Conservation (phyloP, 1,284 basidiomycete genomes). For the Tilletiopsis washingtonensis region DNA sequence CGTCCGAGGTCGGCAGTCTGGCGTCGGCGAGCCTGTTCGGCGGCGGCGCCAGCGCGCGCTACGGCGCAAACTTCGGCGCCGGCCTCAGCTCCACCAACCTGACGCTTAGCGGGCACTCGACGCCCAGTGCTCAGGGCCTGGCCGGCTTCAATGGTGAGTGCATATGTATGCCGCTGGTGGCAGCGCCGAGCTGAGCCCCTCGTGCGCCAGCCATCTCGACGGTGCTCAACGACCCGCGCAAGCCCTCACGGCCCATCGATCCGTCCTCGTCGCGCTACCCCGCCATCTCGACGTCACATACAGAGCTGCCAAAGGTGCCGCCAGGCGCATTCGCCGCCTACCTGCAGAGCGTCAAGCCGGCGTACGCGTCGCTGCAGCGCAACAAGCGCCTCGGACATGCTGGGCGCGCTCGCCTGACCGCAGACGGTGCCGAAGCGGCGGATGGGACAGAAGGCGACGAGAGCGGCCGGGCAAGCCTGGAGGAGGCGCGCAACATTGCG, state of each 20-base stretch:
- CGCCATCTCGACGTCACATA: constrained; percentile 24
- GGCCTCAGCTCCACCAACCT: constrained; percentile 3
- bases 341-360: constrained; percentile 24
- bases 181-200: not conserved
- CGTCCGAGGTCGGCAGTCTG: constrained; percentile 1
- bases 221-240: constrained; percentile 42
- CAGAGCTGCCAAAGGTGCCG: constrained; percentile 32
- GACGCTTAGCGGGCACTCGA: not conserved
- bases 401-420: constrained; percentile 18
- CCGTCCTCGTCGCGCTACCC: constrained; percentile 39
- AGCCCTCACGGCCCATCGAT: constrained; percentile 37
- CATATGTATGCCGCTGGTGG: not conserved
- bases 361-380: constrained; percentile 43
- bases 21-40: not conserved
- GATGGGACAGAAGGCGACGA: constrained; percentile 6
- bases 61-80: not conserved
- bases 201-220: constrained; percentile 18
- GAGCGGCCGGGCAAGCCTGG: not conserved
- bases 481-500: constrained; percentile 1
- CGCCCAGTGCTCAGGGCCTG: not conserved
- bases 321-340: constrained; percentile 34
- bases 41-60: not conserved
- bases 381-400: constrained; percentile 30
- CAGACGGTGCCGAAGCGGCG: constrained; percentile 10
- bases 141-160: constrained; percentile 23